Conservation (phyloP, 2,329 filamentous ascomycete species). For the Pseudogymnoascus sp. region DNA sequence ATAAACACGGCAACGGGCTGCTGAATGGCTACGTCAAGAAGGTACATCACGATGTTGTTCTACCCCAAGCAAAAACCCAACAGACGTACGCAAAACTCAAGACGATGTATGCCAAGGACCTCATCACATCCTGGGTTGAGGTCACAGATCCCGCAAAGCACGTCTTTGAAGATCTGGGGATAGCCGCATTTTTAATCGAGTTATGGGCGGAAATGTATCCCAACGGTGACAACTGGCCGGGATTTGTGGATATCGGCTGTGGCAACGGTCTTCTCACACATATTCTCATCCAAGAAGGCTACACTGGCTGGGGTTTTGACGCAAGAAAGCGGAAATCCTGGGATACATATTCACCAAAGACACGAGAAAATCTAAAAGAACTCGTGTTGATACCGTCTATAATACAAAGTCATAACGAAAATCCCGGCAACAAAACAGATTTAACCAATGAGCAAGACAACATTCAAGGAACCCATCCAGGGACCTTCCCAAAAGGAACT, state of each 20-base stretch:
- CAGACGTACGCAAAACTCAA: constrained; percentile 78
- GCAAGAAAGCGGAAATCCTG: constrained; percentile 80
- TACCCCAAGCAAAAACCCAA: constrained; percentile 71
- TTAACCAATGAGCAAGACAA: constrained; percentile 12
- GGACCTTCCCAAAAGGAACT: constrained; percentile 62
- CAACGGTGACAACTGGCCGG: constrained; percentile 52
- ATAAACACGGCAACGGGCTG: constrained; percentile 65
- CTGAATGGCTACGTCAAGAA: constrained; percentile 66
- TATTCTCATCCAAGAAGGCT: constrained; percentile 73
- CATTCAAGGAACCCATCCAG: constrained; percentile 46
- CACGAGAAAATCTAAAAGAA: constrained; percentile 46
- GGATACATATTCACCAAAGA: constrained; percentile 54
- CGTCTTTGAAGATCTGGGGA: constrained; percentile 88
- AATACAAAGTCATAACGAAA: constrained; percentile 14
- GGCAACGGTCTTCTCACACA: constrained; percentile 88
- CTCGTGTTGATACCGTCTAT: constrained; percentile 50
- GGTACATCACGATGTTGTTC: constrained; percentile 72
- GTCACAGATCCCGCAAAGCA: constrained; percentile 82
- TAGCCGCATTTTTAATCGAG: constrained; percentile 88
- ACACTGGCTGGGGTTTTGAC: constrained; percentile 83
- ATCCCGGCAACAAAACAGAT: neutral
- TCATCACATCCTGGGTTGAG: constrained; percentile 77
- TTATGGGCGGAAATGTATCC: constrained; percentile 81
- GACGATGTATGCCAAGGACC: constrained; percentile 60
- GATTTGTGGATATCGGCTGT: constrained; percentile 93